Percentiles rank a stretch among this genome's conserved stretches.
Conservation (phyloP, 169 alveolate species). For the Eimeria necatrix region DNA sequence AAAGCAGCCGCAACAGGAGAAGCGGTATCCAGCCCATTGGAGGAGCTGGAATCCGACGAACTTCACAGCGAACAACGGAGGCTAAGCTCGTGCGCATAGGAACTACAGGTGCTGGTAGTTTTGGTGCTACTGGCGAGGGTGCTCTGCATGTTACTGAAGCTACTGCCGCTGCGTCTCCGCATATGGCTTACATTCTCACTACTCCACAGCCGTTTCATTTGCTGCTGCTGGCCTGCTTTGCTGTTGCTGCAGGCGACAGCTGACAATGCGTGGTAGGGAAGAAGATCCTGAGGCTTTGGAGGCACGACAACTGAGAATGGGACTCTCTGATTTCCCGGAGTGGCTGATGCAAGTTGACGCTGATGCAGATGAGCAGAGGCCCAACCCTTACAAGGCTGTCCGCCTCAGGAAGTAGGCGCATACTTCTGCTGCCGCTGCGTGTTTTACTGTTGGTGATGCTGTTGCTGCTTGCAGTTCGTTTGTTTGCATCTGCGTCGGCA, state of each 20-base stretch:
- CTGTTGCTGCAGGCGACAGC: conserved; percentile 61
- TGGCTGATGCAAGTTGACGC: conserved; percentile 66
- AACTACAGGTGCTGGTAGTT: conserved; percentile 1
- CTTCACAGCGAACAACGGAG: background rate
- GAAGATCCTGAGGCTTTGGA: conserved; percentile 29
- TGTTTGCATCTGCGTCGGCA: background rate
- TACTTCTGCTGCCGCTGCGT: conserved; percentile 13
- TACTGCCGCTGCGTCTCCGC: background rate
- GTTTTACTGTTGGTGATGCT: background rate
- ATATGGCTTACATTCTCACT: background rate
- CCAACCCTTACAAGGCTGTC: conserved; percentile 59
- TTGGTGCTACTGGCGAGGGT: conserved; percentile 4
- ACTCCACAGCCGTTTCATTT: background rate
- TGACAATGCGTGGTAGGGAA: conserved; percentile 30
- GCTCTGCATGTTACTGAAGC: background rate
- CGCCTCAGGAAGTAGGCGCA: conserved; percentile 38
- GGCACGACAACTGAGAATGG: conserved; percentile 19
- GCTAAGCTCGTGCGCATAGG: conserved; percentile 38
- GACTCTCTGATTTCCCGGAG: conserved; percentile 36
- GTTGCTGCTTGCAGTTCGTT: background rate
- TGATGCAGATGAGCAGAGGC: conserved; percentile 52
- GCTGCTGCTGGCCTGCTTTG: conserved; percentile 30
- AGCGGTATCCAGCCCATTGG: background rate
- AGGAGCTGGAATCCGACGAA: background rate
- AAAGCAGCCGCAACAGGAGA: background rate